Evolutionary conservation across 805 yeast genomes (phyloP).

Genomic region (Ogataea zsoltii): DNA sequence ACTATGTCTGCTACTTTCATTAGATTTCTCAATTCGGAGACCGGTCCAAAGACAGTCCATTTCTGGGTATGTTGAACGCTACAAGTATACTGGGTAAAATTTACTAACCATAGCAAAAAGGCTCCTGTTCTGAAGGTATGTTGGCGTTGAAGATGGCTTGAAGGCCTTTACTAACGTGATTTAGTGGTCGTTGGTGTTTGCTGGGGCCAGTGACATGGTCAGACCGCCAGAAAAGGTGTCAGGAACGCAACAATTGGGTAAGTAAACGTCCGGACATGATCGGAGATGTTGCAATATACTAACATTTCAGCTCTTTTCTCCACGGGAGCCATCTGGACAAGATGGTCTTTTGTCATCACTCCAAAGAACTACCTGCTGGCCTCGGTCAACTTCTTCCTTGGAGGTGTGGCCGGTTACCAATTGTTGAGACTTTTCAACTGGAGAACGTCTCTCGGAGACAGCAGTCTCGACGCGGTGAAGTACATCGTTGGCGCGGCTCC

Average conservation of each 20-base stretch:
- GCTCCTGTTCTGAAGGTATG: conserved; percentile 59
- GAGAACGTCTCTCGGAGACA: conserved; percentile 66
- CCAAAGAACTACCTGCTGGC: conserved; percentile 89
- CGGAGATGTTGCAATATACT: neutral
- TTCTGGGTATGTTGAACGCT: conserved; percentile 70
- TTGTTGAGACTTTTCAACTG: conserved; percentile 67
- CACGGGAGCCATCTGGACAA: conserved; percentile 95
- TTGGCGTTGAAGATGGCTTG: neutral
- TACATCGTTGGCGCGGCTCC: conserved; percentile 56
- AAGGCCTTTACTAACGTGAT: conserved; percentile 5
- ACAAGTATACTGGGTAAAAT: neutral
- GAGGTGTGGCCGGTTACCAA: conserved; percentile 87
- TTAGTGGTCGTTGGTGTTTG: conserved; percentile 86
- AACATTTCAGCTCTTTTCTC: conserved; percentile 65
- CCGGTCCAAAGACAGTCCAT: conserved; percentile 97
- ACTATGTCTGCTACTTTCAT: conserved; percentile 56
- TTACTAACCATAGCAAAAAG: conserved; percentile 28
- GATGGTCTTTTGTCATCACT: conserved; percentile 93
- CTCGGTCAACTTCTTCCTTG: conserved; percentile 90
- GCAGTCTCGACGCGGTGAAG: conserved; percentile 51
- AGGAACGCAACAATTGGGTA: conserved; percentile 75
- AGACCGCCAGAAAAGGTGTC: conserved; percentile 92
- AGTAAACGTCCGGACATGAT: conserved; percentile 7
- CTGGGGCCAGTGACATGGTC: conserved; percentile 82
- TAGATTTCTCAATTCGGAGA: conserved; percentile 76